phyloP scores from a whole-genome alignment of 768 basidiomycete species.

The Kwoniella bestiolae region DNA sequence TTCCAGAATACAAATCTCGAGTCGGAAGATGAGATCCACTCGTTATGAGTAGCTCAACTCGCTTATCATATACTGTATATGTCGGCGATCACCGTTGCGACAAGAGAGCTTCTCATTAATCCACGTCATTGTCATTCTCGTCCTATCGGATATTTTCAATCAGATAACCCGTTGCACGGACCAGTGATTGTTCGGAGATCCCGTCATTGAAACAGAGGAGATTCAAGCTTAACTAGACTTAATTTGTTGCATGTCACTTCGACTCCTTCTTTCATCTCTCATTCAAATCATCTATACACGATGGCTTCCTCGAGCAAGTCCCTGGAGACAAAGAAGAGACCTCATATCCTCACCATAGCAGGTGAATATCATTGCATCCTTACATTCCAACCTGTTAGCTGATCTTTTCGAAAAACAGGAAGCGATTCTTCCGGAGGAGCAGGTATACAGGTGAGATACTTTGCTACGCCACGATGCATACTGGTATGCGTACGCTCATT shows the following conservation, averaged over 20 bases:
- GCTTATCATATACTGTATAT: no score
- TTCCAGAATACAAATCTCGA: no score
- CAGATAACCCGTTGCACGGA: no score
- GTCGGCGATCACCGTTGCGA: not conserved
- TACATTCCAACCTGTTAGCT: no score
- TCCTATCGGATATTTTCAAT: not conserved
- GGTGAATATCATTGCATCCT: constrained; percentile 42
- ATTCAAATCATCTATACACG: not conserved
- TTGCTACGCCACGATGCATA: no score
- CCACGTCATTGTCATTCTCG: not conserved
- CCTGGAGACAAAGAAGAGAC: constrained; percentile 17
- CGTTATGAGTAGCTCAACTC: not conserved
- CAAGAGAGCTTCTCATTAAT: no score
- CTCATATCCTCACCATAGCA: constrained; percentile 54
- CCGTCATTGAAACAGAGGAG: no score
- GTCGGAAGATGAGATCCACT: no score
- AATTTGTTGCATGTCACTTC: no score
- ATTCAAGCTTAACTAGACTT: no score
- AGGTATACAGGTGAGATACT: constrained; percentile 73
- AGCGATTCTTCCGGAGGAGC: constrained; percentile 85
- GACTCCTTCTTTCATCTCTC: no score
- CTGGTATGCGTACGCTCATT: not conserved
- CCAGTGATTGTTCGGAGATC: not conserved
- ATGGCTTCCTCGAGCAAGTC: constrained; percentile 3
- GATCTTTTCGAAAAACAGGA: constrained; percentile 57